Conservation (phyloP, 2,329 filamentous ascomycete genomes). For the Seiridium unicorne region DNA sequence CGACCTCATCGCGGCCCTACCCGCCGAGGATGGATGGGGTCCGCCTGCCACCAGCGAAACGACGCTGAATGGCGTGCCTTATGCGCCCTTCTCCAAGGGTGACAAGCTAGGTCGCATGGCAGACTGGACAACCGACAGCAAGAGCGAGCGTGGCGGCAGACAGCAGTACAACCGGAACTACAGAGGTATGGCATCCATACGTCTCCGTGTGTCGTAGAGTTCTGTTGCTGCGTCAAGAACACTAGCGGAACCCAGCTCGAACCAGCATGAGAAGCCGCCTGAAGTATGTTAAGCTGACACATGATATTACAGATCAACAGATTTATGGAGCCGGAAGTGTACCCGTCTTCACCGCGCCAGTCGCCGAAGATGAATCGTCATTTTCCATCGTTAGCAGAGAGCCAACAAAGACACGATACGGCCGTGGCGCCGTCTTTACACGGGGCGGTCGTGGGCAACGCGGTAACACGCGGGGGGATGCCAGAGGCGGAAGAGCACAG, state of each 20-base stretch:
- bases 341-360: slow-evolving; percentile 84
- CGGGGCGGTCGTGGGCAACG: slow-evolving; percentile 79
- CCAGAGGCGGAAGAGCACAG: slow-evolving; percentile 55
- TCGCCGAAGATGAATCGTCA: slow-evolving; percentile 90
- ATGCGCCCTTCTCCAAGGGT: slow-evolving; percentile 96
- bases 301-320: slow-evolving; percentile 71
- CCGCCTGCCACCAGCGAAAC: slow-evolving; percentile 80
- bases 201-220: too few species aligned
- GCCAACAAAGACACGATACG: slow-evolving; percentile 80
- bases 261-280: too few species aligned
- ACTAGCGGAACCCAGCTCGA: too few species aligned
- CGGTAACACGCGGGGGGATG: slow-evolving; percentile 64
- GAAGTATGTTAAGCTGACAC: neutral
- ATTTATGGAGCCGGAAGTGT: slow-evolving; percentile 90
- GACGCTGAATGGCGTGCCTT: slow-evolving; percentile 90
- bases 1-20: slow-evolving; percentile 68
- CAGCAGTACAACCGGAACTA: slow-evolving; percentile 91
- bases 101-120: slow-evolving; percentile 99
- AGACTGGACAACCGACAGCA: slow-evolving; percentile 92
- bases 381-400: slow-evolving; percentile 99
- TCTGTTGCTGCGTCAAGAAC: too few species aligned
- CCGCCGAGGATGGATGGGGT: slow-evolving; percentile 81
- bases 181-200: slow-evolving; percentile 61
- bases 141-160: slow-evolving; percentile 77
- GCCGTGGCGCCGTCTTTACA: slow-evolving; percentile 87